These are phyloP conservation scores for Lophium mytilinum DNA, from an alignment of 495 filamentous ascomycete genomes.

Conservation along the genomic window DNA sequence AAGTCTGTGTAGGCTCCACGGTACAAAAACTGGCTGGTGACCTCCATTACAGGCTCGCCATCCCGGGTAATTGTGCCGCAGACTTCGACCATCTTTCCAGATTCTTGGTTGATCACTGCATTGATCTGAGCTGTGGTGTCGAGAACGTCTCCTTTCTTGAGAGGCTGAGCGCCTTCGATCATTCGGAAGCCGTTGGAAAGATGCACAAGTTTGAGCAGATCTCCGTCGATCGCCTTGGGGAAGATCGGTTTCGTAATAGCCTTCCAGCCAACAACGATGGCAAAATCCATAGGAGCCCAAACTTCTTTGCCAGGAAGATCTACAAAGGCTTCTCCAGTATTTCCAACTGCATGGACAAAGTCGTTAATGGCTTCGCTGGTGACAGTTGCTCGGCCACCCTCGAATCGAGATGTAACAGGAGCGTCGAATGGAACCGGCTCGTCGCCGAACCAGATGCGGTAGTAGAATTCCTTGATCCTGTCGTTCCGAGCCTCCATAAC, in stretches of 20 bases:
- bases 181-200: constrained; percentile 96
- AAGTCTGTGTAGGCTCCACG: constrained; percentile 86
- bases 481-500: constrained; percentile 93
- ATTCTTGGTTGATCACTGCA: constrained; percentile 94
- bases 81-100: constrained; percentile 99
- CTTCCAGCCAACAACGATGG: constrained; percentile 98
- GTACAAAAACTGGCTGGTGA: constrained; percentile 96
- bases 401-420: constrained; percentile 75
- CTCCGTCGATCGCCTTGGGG: constrained; percentile 87
- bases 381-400: constrained; percentile 76
- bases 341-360: constrained; percentile 96
- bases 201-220: constrained; percentile 90
- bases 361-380: constrained; percentile 90
- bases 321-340: constrained; percentile 97
- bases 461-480: constrained; percentile 97
- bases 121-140: constrained; percentile 94
- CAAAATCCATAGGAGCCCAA: constrained; percentile 97
- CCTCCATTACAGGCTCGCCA: constrained; percentile 89
- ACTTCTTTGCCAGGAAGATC: constrained; percentile 92
- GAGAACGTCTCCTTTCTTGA: constrained; percentile 89
- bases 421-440: constrained; percentile 77
- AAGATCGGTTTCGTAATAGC: constrained; percentile 98
- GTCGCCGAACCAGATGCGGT: constrained; percentile 89
- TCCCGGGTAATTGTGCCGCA: constrained; percentile 89
- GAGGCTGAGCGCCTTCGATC: constrained; percentile 87